These are phyloP conservation scores for Chlorophyllum brunneum DNA, from an alignment of 768 basidiomycete genomes.

Conservation along the genomic window DNA sequence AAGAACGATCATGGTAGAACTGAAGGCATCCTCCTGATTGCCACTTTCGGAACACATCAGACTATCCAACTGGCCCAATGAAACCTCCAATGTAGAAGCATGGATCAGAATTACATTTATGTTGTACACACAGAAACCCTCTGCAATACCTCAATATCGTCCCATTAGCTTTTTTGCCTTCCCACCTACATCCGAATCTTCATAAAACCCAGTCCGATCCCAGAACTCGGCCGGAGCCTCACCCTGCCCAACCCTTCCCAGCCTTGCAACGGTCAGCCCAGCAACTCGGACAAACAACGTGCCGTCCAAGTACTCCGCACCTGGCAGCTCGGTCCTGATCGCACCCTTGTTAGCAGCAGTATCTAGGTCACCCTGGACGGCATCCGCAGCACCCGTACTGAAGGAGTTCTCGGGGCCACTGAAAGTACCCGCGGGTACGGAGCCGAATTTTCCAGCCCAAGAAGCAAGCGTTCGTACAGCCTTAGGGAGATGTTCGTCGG, in stretches of 20 bases:
- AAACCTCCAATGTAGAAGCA: too few species aligned
- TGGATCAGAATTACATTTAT: too few species aligned
- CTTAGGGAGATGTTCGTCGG: conserved; percentile 48
- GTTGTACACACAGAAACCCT: too few species aligned
- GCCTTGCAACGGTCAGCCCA: conserved; percentile 43
- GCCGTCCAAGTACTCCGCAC: conserved; percentile 54
- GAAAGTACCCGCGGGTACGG: conserved; percentile 19
- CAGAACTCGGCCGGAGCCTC: conserved; percentile 17
- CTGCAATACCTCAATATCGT: too few species aligned
- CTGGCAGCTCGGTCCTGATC: conserved; percentile 30
- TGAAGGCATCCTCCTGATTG: too few species aligned
- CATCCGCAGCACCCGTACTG: conserved; percentile 15
- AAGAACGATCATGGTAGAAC: too few species aligned
- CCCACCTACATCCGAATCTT: background rate
- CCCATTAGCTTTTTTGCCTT: background rate
- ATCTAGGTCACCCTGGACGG: conserved; percentile 13
- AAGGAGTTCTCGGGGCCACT: conserved; percentile 47
- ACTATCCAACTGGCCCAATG: too few species aligned
- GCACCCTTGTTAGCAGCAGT: background rate
- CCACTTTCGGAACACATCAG: too few species aligned
- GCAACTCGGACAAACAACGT: conserved; percentile 59
- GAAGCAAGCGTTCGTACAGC: conserved; percentile 32
- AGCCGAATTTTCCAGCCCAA: conserved; percentile 22
- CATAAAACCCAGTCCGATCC: conserved; percentile 22
- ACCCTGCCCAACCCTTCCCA: conserved; percentile 36